Evolutionary conservation across 495 filamentous ascomycete species (phyloP), one percentile per base, ranked within the genome.

Genomic region (Penicillium steckii): DNA sequence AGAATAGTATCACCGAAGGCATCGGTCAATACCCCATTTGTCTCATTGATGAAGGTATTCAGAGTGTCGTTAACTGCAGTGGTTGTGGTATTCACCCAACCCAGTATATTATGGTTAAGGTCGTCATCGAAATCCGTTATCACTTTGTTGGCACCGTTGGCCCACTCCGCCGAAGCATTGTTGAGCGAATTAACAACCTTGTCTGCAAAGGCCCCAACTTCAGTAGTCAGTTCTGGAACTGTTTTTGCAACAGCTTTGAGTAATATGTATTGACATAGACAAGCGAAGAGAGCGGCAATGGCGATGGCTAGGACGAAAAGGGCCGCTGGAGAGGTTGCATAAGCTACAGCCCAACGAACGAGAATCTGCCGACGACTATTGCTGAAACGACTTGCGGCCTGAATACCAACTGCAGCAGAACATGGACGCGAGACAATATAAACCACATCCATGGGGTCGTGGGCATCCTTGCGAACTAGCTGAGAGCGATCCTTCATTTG

Each of bases 251-350:
- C 80, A 0, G 80, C 65, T 43, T 77, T 80, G 13, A 98, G 80
- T 3, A 97, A 72, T 40, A 94, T 78, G 60, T 81, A 90, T 69
- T 97, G 94, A 68, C 85, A 92, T 38, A 96, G 73, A 64, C 91
- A 95, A 22, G 86, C 81, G 56, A 95, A 78, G 5, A 98, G 78
- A 4, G 92, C 95, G 0, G 94, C 91, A 2, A 97, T 29, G 21
- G 85, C 94, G 21, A 98, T 83, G 9, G 86, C 86, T 1, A 97
- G 81, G 4, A 98, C 82, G 60, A 98, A 90, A 12, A 98, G 75
- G 3, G 93, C 95, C 0, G 91, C 85, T 0, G 86, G 65, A 4
- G 92, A 88, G 1, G 94, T 97, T 13, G 80, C 81, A 64, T 98
- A 98, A 13, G 92, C 87, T 45, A 96, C 74, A 26, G 82, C 81